These are phyloP conservation scores for Paramecium pentaurelia DNA, from an alignment of 73 alveolate species.

Conservation along the genomic window DNA sequence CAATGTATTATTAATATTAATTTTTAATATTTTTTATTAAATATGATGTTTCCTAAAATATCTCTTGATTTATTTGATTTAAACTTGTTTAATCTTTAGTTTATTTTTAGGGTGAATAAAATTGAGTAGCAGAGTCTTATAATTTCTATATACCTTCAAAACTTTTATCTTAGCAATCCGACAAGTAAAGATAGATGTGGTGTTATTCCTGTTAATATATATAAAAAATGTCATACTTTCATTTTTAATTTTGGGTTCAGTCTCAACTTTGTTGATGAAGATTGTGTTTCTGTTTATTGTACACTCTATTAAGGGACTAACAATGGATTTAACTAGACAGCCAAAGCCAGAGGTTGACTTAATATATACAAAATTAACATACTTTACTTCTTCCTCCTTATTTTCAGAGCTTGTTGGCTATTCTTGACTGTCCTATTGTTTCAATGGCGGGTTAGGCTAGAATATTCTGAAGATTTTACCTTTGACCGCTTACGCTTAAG, in stretches of 20 bases:
- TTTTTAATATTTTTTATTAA: neutral
- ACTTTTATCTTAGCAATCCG: neutral
- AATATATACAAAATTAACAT: neutral
- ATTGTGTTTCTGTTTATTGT: neutral
- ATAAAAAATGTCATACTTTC: neutral
- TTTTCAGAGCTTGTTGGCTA: neutral
- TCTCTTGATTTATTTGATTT: neutral
- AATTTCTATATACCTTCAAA: neutral
- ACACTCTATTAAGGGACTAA: neutral
- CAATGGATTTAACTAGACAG: neutral
- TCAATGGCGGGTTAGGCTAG: neutral
- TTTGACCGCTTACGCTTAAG: conserved; percentile 1
- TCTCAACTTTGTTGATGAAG: neutral
- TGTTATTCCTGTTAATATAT: neutral
- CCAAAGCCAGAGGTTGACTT: neutral
- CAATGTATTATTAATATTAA: neutral
- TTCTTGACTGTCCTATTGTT: neutral
- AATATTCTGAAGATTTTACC: neutral
- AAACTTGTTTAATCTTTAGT: neutral
- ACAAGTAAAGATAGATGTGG: neutral
- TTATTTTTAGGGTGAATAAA: neutral
- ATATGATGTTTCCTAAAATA: neutral
- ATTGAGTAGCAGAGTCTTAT: neutral
- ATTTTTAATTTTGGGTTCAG: conserved; percentile 30
- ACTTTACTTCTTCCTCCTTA: neutral